Percentiles rank a stretch among this genome's conserved stretches.
phyloP scores from a whole-genome alignment of 306 rosid genomes.

The Albizia julibrissin region DNA sequence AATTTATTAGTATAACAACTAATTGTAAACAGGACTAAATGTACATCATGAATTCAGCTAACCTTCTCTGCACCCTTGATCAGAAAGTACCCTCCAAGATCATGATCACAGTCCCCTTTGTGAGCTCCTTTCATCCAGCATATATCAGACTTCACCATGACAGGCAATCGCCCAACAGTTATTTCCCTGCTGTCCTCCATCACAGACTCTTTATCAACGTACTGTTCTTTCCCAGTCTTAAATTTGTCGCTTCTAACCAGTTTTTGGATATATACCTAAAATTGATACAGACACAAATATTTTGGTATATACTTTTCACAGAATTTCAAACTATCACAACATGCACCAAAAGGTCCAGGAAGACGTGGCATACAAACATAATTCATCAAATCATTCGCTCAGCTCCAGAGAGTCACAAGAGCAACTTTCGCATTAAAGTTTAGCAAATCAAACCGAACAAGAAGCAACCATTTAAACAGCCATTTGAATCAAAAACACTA shows the following conservation, averaged over 20 bases:
- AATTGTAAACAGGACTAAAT: not conserved
- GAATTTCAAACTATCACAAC: slow-evolving; percentile 7
- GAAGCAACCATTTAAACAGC: not conserved
- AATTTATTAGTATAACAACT: not conserved
- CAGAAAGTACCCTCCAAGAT: slow-evolving; percentile 88
- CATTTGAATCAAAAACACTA: not conserved
- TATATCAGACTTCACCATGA: slow-evolving; percentile 89
- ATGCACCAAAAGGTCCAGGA: not conserved
- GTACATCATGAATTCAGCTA: slow-evolving; percentile 24
- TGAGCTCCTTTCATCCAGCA: slow-evolving; percentile 83
- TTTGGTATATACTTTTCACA: not conserved
- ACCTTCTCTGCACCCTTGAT: slow-evolving; percentile 97
- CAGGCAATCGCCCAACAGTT: slow-evolving; percentile 77
- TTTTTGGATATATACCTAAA: slow-evolving; percentile 61
- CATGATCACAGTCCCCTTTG: slow-evolving; percentile 84
- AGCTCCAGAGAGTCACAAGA: not conserved
- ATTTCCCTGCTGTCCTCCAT: slow-evolving; percentile 56
- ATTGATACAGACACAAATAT: slow-evolving; percentile 32
- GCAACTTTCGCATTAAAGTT: not conserved
- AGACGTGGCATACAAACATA: not conserved
- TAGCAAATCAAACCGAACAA: not conserved
- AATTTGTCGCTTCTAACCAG: slow-evolving; percentile 76
- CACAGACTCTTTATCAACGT: slow-evolving; percentile 40
- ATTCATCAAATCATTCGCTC: not conserved
- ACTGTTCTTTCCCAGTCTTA: slow-evolving; percentile 75